Conservation (phyloP, 192 early-diverging fungal genomes). For the Allomyces javanicus region DNA sequence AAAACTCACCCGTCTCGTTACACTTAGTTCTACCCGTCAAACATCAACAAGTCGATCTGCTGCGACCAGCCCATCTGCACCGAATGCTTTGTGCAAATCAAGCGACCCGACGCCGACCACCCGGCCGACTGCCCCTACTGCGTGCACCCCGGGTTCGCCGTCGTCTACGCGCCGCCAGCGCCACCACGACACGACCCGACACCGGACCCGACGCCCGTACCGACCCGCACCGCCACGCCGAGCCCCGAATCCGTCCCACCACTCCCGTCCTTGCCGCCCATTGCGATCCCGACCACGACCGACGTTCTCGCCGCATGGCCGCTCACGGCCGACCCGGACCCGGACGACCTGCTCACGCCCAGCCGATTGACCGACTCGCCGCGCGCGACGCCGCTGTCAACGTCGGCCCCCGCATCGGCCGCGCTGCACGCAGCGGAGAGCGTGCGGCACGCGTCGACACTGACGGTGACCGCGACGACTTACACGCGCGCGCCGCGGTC, state of each 20-base stretch:
- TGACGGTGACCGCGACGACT: neutral
- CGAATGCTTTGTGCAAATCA: slow-evolving; percentile 92
- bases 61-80: slow-evolving; percentile 92
- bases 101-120: slow-evolving; percentile 42
- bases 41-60: slow-evolving; percentile 82
- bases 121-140: slow-evolving; percentile 75
- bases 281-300: neutral
- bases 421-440: no score
- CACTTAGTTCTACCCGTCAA: slow-evolving; percentile 46
- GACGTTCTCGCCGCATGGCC: neutral
- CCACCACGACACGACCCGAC: no score
- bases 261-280: neutral
- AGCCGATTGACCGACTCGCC: no score
- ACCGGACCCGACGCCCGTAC: no score
- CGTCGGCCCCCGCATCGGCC: no score
- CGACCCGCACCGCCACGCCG: no score
- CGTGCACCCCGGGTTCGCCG: slow-evolving; percentile 62
- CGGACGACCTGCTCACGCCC: neutral
- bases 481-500: neutral
- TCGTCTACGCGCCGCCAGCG: slow-evolving; percentile 42
- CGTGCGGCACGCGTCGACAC: neutral
- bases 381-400: no score
- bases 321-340: neutral
- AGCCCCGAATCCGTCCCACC: no score
- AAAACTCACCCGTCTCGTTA: slow-evolving; percentile 80